phyloP scores from a whole-genome alignment of 495 filamentous ascomycete species.

The Hypomontagnella monticulosa region DNA sequence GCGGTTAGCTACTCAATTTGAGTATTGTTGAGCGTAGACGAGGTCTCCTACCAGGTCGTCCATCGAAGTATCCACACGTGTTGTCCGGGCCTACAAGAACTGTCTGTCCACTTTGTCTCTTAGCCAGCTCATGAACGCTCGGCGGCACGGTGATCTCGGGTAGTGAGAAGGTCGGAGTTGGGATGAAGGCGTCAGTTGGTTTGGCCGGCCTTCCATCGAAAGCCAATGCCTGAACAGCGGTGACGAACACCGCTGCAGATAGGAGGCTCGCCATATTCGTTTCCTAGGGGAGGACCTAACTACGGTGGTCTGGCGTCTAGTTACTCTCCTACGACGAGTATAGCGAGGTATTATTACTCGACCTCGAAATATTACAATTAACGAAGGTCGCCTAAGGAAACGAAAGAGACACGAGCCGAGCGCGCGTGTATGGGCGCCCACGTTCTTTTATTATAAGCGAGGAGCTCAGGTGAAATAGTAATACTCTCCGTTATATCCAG shows the following conservation, averaged over 20 bases:
- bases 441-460: conserved; percentile 30
- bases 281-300: conserved; percentile 2
- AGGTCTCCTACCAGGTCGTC: conserved; percentile 42
- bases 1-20: conserved; percentile 6
- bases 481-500: conserved; percentile 13
- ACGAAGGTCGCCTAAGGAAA: conserved; percentile 25
- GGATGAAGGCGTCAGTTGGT: conserved; percentile 43
- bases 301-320: conserved; percentile 1
- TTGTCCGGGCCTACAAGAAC: conserved; percentile 58
- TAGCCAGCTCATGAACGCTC: conserved; percentile 42
- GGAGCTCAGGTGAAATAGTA: conserved; percentile 3
- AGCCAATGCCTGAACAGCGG: conserved; percentile 48
- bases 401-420: conserved; percentile 7
- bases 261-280: conserved; percentile 41
- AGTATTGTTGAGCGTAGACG: not conserved
- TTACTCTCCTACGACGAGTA: conserved; percentile 12
- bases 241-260: conserved; percentile 45
- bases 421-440: conserved; percentile 17
- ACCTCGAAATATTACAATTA: conserved; percentile 5
- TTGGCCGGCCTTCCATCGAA: conserved; percentile 43
- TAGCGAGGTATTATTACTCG: conserved; percentile 8
- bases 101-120: conserved; percentile 45
- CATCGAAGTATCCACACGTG: conserved; percentile 59
- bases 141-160: conserved; percentile 49
- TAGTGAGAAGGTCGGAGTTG: conserved; percentile 36